Base-by-base conservation (phyloP, 1,284 basidiomycete genomes). In the Gymnopus androsaceus region DNA sequence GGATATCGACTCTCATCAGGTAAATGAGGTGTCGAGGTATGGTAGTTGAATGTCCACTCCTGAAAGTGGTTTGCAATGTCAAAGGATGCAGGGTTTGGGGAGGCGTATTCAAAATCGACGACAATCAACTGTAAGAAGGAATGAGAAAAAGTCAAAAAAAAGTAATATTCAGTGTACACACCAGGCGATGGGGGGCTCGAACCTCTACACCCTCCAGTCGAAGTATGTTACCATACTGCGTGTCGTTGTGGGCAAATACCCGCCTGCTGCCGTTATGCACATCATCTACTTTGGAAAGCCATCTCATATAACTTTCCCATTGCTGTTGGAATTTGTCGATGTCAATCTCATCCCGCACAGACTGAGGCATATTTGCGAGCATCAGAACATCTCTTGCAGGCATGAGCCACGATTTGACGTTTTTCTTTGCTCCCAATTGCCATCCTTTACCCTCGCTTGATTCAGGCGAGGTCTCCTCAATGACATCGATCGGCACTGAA, bases 1-100 rank as follows among this genome's bases (percentile, higher is more conserved):
- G 95, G 95, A 73, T 95, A 96, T 4, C 76, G 77, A 19, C 79
- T 76, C 59, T 81, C 77, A 54, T 86, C 76, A 44, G 90, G 83
- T 54, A 94, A 65, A 62, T 95, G 92, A 44, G 94, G 90, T 0
- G 82, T 83, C 21, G 80, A 69, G 5, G 82, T 80, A 67, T 92
- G 89, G 71, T 97, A 98, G 72, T 96, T 82, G 17, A 92, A 90
- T 27, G 90, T 90, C 94, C 95, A 97, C 73, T 97, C 95, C 68
- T 92, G 87, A 73, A 96, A 97, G 73, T 97, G 94, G 73, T 97
- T 97, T 57, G 90, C 94, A 65, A 98, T 94, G 69, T 98, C 95
- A 72, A 87, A 95, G 2, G 92, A 90, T 3, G 93, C 85, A 27
- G 92, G 86, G 69, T 96, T 97, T 2, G 90, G 88, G 0, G 87